A percentile compares a stretch with the other conserved stretches of the same genome.
These are phyloP conservation scores for Hymenoscyphus scutula DNA, from an alignment of 2,329 filamentous ascomycete species.

Conservation along the genomic window DNA sequence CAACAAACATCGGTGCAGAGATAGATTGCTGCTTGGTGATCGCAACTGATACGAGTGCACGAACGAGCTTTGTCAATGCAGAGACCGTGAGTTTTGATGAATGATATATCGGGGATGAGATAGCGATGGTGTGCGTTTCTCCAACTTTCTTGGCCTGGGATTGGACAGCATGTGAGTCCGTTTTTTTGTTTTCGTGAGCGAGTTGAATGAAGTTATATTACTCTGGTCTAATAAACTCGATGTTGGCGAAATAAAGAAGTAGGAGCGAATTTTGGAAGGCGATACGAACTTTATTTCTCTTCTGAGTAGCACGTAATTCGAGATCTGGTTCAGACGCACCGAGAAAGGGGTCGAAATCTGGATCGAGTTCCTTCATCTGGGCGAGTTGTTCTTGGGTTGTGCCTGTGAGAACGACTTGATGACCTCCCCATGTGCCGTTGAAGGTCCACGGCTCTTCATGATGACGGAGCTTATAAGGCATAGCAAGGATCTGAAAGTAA, in stretches of 20 bases:
- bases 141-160: not conserved
- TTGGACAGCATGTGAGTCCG: not conserved
- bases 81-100: not conserved
- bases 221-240: too few relatives aligned
- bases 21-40: not conserved
- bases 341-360: not conserved
- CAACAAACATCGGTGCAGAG: not conserved
- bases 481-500: not conserved
- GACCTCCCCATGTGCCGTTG: not conserved
- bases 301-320: not conserved
- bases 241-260: not conserved
- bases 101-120: not conserved
- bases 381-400: not conserved
- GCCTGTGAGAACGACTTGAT: not conserved
- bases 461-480: not conserved
- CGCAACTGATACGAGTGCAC: not conserved
- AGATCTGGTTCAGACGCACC: not conserved
- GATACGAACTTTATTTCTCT: not conserved
- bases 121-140: not conserved
- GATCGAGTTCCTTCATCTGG: not conserved
- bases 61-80: not conserved
- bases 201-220: too few relatives aligned
- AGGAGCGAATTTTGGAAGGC: not conserved
- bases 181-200: not conserved
- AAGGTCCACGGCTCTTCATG: not conserved